Evolutionary conservation across 345 rosid species (phyloP).

Genomic region (Dimocarpus longan): DNA sequence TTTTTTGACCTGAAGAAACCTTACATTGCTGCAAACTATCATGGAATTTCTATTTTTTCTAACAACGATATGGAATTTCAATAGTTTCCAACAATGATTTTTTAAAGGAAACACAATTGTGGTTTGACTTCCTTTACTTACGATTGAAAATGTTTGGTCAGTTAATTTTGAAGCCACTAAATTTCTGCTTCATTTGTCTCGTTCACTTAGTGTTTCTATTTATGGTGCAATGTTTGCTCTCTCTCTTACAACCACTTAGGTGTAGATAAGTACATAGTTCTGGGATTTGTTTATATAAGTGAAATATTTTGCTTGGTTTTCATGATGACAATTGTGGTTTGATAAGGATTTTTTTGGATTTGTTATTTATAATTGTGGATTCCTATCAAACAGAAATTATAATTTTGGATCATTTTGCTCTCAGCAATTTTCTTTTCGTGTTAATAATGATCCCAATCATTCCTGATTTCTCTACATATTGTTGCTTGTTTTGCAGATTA

Average conservation of each 20-base stretch:
- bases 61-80: not conserved
- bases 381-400: not conserved
- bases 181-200: not conserved
- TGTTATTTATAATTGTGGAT: not conserved
- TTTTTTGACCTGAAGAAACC: not conserved
- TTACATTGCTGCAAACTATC: not conserved
- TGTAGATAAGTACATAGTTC: not conserved
- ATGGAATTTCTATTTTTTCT: not conserved
- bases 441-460: not conserved
- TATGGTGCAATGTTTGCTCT: not conserved
- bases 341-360: not conserved
- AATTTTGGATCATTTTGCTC: not conserved
- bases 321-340: not conserved
- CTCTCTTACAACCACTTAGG: not conserved
- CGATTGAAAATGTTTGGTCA: not conserved
- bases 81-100: no score
- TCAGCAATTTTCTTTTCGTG: not conserved
- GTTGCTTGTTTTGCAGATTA: slow-evolving; percentile 50
- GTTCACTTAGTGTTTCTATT: not conserved
- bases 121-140: not conserved
- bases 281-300: not conserved
- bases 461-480: slow-evolving; percentile 16
- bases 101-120: not conserved
- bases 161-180: not conserved
- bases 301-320: not conserved